These are phyloP conservation scores for Fusarium newnesense DNA, from an alignment of 2,329 filamentous ascomycete genomes.

Conservation along the genomic window DNA sequence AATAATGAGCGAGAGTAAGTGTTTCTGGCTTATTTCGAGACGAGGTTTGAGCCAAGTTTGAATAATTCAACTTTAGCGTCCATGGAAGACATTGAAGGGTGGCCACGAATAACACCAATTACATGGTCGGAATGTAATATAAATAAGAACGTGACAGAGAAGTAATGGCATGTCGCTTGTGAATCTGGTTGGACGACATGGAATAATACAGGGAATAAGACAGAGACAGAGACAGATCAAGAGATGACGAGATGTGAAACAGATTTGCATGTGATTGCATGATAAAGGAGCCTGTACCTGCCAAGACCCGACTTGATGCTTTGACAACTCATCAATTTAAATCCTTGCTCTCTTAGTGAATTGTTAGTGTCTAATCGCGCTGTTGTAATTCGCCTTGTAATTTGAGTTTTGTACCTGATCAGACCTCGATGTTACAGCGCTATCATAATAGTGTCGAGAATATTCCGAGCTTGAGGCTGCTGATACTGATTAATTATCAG, in stretches of 20 bases:
- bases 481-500: not conserved
- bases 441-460: not conserved
- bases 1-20: not conserved
- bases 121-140: constrained; percentile 23
- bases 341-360: not conserved
- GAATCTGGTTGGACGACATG: constrained; percentile 14
- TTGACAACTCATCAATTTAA: constrained; percentile 3
- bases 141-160: constrained; percentile 39
- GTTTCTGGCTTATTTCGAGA: not conserved
- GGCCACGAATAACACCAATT: constrained; percentile 27
- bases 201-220: constrained; percentile 15
- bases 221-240: not conserved
- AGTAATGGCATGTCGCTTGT: constrained; percentile 33
- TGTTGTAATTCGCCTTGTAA: not conserved
- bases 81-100: not conserved
- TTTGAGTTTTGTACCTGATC: not conserved
- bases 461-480: not conserved
- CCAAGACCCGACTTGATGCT: constrained; percentile 1
- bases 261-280: constrained; percentile 41
- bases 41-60: constrained; percentile 12
- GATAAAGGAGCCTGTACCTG: constrained; percentile 18
- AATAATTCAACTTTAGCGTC: not conserved
- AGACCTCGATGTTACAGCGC: not conserved
- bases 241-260: constrained; percentile 36
- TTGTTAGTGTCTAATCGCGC: not conserved